Evolutionary conservation across 306 rosid genomes (phyloP).

Genomic region (Trichosanthes truncata): DNA sequence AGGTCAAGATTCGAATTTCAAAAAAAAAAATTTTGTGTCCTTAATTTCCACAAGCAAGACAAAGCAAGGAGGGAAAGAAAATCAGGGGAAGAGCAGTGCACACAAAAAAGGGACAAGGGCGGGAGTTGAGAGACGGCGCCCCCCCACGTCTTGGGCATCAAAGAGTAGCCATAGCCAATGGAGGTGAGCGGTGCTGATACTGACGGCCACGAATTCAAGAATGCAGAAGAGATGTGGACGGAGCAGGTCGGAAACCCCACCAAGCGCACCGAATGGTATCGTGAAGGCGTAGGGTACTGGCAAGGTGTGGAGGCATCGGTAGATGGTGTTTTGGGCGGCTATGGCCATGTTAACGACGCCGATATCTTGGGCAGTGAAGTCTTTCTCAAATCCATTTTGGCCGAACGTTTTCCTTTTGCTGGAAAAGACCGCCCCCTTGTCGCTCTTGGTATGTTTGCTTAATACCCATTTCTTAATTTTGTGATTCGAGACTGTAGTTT

Average conservation of each 20-base stretch:
- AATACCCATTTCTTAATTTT: not conserved
- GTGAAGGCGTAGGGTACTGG: conserved; percentile 85
- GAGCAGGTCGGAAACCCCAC: conserved; percentile 61
- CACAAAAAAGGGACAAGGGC: not conserved
- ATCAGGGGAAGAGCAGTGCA: not conserved
- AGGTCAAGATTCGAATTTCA: too few relatives aligned
- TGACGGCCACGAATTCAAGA: conserved; percentile 56
- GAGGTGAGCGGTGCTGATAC: conserved; percentile 59
- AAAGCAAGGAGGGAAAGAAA: not conserved
- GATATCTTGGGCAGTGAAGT: conserved; percentile 72
- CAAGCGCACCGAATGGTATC: conserved; percentile 72
- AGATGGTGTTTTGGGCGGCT: conserved; percentile 93
- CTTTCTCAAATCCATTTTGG: conserved; percentile 48
- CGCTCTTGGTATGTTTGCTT: conserved; percentile 51
- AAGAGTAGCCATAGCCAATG: conserved; percentile 20
- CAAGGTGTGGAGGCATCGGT: conserved; percentile 75
- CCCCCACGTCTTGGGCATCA: not conserved
- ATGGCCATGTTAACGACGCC: conserved; percentile 47
- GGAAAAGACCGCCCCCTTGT: conserved; percentile 40
- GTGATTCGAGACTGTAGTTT: not conserved
- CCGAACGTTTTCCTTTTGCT: conserved; percentile 43
- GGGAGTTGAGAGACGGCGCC: not conserved
- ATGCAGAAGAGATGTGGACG: conserved; percentile 80
- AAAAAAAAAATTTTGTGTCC: too few relatives aligned
- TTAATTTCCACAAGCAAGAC: too few relatives aligned